Percentiles rank a stretch among this genome's conserved stretches.
Evolutionary conservation across 2,329 filamentous ascomycete species (phyloP).

Genomic region (Tolypocladium capitatum): DNA sequence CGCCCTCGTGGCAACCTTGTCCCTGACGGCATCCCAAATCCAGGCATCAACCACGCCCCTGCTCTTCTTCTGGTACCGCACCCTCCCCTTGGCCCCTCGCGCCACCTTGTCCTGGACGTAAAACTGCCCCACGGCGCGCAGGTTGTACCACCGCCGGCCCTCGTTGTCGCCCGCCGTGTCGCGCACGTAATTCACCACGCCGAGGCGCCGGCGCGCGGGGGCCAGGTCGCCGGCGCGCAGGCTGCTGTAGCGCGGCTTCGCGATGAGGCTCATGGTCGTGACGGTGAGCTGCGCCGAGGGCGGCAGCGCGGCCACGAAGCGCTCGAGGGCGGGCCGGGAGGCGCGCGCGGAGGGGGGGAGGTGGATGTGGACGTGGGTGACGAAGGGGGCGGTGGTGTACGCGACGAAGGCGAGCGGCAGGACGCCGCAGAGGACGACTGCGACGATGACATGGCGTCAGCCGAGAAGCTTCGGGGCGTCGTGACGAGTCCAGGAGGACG

Average conservation of each 20-base stretch:
- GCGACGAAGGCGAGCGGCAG: constrained; percentile 52
- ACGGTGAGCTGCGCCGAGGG: constrained; percentile 32
- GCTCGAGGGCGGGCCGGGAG: constrained; percentile 41
- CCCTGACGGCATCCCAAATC: constrained; percentile 27
- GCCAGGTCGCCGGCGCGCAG: constrained; percentile 24
- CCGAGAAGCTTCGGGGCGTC: too few relatives aligned
- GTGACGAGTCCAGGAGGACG: too few relatives aligned
- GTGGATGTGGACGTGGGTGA: constrained; percentile 57
- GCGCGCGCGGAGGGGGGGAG: constrained; percentile 52
- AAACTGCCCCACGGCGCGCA: constrained; percentile 24
- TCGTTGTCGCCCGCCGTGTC: constrained; percentile 20
- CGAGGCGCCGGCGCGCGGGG: constrained; percentile 17
- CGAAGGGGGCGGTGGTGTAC: constrained; percentile 55
- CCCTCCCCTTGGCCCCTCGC: constrained; percentile 5
- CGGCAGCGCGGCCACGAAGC: constrained; percentile 35
- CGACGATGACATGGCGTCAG: background rate
- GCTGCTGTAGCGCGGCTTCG: constrained; percentile 37
- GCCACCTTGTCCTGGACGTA: constrained; percentile 19
- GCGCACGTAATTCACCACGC: constrained; percentile 28
- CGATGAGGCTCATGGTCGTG: constrained; percentile 42
- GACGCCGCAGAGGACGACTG: constrained; percentile 46
- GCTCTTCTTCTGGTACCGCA: constrained; percentile 12
- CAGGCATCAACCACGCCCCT: constrained; percentile 21
- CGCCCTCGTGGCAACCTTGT: constrained; percentile 15
- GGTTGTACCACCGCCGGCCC: constrained; percentile 25